A percentile compares a stretch with the other conserved stretches of the same genome.
Evolutionary conservation across 352 stramenopile genomes (phyloP).

Genomic region (Pythium aphanidermatum): DNA sequence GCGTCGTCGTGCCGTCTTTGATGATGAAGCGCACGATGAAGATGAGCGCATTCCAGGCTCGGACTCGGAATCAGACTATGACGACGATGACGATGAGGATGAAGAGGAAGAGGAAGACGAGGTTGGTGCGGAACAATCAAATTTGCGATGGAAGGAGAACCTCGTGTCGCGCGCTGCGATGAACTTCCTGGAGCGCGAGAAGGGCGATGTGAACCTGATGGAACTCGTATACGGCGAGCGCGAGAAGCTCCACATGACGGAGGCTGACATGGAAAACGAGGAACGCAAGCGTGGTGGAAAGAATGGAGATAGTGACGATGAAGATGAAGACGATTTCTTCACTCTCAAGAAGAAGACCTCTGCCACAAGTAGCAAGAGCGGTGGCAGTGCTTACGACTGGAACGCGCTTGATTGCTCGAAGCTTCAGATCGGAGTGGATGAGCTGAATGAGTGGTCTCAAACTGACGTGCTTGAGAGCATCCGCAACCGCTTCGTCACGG

Average conservation of each 20-base stretch:
- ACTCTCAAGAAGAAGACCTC: slow-evolving; percentile 55
- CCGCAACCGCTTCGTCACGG: slow-evolving; percentile 95
- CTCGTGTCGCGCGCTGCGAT: slow-evolving; percentile 77
- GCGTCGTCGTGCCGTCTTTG: slow-evolving; percentile 74
- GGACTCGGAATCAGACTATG: slow-evolving; percentile 37
- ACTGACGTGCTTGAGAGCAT: slow-evolving; percentile 71
- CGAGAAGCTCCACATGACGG: slow-evolving; percentile 77
- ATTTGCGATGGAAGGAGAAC: slow-evolving; percentile 84
- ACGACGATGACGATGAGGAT: slow-evolving; percentile 38
- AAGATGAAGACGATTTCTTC: slow-evolving; percentile 76
- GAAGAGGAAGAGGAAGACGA: slow-evolving; percentile 28
- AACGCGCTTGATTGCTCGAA: slow-evolving; percentile 79
- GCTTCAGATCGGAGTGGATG: slow-evolving; percentile 60
- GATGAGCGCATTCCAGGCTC: slow-evolving; percentile 22
- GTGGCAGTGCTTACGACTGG: slow-evolving; percentile 56
- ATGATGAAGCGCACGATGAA: slow-evolving; percentile 34
- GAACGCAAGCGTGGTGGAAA: slow-evolving; percentile 30
- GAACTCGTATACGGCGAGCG: slow-evolving; percentile 88
- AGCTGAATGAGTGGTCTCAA: slow-evolving; percentile 75
- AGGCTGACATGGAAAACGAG: slow-evolving; percentile 58
- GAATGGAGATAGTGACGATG: slow-evolving; percentile 28
- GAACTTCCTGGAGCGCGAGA: slow-evolving; percentile 82
- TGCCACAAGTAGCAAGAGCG: slow-evolving; percentile 32
- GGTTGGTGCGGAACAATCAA: slow-evolving; percentile 46
- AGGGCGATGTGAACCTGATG: slow-evolving; percentile 84